These are phyloP conservation scores for Talaromyces sp. DNA, from an alignment of 2,329 filamentous ascomycete genomes.

Conservation along the genomic window DNA sequence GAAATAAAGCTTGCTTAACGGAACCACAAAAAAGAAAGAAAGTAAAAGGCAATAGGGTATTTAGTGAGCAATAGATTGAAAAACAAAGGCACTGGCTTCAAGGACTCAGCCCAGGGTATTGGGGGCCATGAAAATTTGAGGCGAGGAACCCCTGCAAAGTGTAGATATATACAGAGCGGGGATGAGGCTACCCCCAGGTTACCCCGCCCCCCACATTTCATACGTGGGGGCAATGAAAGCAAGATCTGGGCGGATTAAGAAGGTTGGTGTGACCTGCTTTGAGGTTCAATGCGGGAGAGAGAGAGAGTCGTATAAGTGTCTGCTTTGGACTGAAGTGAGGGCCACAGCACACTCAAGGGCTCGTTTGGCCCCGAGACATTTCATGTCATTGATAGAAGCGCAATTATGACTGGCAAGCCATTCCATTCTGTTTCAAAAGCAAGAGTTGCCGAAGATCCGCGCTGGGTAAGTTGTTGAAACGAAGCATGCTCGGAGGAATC, in stretches of 20 bases:
- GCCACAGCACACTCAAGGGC: background rate
- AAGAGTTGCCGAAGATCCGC: background rate
- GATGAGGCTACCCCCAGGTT: no score
- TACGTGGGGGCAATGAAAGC: background rate
- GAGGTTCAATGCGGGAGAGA: no score
- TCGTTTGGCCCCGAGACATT: background rate
- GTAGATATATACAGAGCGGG: background rate
- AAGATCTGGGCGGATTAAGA: background rate
- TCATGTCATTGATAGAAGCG: background rate
- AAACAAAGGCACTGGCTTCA: no score
- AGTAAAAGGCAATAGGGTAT: background rate
- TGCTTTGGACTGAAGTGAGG: no score
- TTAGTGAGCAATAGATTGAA: no score
- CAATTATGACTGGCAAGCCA: background rate
- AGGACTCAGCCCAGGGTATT: no score
- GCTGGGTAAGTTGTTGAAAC: conserved; percentile 10
- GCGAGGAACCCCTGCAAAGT: background rate
- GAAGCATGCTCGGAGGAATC: background rate
- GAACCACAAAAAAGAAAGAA: background rate
- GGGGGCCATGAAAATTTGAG: background rate
- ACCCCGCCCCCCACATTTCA: background rate
- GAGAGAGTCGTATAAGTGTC: no score
- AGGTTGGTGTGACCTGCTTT: background rate
- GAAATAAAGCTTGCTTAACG: no score
- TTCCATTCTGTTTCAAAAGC: background rate